phyloP scores from a whole-genome alignment of 305 asterid genomes.

The Solanum chacoense region DNA sequence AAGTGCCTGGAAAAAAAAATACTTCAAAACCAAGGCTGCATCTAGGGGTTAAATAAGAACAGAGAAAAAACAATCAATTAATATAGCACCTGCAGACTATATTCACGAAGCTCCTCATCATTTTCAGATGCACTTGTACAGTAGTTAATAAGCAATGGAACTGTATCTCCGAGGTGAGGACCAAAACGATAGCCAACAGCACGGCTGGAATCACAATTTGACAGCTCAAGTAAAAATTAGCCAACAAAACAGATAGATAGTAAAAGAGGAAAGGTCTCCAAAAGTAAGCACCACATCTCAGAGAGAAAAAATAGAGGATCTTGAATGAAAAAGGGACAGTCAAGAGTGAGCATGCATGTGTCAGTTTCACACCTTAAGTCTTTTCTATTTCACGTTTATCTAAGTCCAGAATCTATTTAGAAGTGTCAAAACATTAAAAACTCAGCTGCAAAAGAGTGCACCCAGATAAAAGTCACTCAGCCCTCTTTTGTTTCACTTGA shows the following conservation, averaged over 20 bases:
- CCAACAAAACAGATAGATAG: background rate
- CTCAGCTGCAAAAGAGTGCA: background rate
- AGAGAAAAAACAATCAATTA: constrained; percentile 1
- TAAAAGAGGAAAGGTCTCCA: background rate
- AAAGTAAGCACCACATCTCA: background rate
- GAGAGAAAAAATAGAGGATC: background rate
- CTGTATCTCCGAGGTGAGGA: constrained; percentile 93
- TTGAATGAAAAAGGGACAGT: background rate
- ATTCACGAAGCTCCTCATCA: constrained; percentile 98
- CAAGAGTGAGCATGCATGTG: background rate
- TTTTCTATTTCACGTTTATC: background rate
- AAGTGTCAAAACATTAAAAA: background rate
- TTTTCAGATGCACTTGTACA: constrained; percentile 95
- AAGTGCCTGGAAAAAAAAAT: constrained; percentile 52
- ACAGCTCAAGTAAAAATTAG: background rate
- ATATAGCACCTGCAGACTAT: constrained; percentile 80
- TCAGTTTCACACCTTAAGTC: background rate
- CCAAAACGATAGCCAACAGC: constrained; percentile 99
- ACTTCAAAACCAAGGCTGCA: background rate
- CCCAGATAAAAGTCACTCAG: background rate
- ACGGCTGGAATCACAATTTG: constrained; percentile 39
- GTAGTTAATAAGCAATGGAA: constrained; percentile 71
- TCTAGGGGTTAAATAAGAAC: background rate
- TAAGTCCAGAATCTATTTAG: background rate
- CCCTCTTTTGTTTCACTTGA: background rate